These are phyloP conservation scores for Cryptosporidium felis DNA, from an alignment of 169 alveolate genomes.

Conservation along the genomic window DNA sequence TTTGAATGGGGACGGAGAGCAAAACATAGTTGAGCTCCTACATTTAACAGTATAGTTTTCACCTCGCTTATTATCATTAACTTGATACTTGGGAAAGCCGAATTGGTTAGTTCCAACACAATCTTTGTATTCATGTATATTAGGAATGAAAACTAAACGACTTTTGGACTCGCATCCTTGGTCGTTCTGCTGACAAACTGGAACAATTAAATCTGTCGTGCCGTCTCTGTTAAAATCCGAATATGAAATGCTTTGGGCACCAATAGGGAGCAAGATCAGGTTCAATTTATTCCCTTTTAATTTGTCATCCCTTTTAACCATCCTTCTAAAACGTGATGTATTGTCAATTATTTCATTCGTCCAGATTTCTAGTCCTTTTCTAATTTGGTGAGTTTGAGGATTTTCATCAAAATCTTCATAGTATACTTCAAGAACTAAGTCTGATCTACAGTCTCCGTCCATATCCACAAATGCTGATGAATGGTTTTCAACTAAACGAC, in stretches of 20 bases:
- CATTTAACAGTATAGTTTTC: constrained; percentile 74
- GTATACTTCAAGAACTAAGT: constrained; percentile 79
- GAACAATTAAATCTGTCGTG: constrained; percentile 80
- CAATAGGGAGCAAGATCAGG: constrained; percentile 4
- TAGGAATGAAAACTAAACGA: constrained; percentile 60
- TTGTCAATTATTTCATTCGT: constrained; percentile 15
- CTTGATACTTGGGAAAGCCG: constrained; percentile 7
- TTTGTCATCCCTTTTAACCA: neutral
- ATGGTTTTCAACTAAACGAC: constrained; percentile 76
- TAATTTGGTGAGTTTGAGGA: neutral
- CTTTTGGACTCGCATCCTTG: constrained; percentile 55
- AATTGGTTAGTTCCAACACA: neutral
- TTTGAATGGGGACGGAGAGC: constrained; percentile 77
- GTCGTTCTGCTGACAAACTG: constrained; percentile 73
- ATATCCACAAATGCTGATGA: constrained; percentile 85
- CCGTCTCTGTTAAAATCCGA: constrained; percentile 87
- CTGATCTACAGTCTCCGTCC: constrained; percentile 87
- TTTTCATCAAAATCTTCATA: constrained; percentile 50
- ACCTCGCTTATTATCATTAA: neutral
- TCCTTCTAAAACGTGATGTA: neutral
- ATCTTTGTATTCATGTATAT: constrained; percentile 29
- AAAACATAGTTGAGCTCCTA: constrained; percentile 79
- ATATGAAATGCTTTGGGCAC: constrained; percentile 76
- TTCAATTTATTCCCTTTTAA: neutral
- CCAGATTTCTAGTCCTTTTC: constrained; percentile 61